Base-by-base conservation (phyloP, 495 filamentous ascomycete species). In the Podospora australis region DNA sequence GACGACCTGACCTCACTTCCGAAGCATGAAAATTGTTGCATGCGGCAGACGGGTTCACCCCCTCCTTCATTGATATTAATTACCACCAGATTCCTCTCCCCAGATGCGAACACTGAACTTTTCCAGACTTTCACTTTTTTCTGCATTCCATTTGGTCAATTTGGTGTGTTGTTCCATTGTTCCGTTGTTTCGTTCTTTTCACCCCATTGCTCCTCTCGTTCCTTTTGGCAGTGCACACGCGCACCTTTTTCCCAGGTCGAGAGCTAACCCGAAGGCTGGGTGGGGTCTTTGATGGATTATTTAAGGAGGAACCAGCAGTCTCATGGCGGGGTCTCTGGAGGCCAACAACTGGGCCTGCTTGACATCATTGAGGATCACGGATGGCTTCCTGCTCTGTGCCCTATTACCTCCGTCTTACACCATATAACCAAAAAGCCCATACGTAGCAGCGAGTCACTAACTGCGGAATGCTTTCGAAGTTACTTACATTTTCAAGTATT, bases 31-130 rank as follows among this genome's bases (percentile, higher is more conserved):
- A n/a, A n/a, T 32, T 49, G 39, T 49, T 39, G 40, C 46, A 54
- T 54, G 41, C 43, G 39, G 46, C 46, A 50, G 45, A 40, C 46
- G 52, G 52, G 32, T 50, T 54, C 47, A 26, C 28, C 43, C 20
- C 41, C 47, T 50, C 46, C 44, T 44, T 42, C 13, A 43, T 41
- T 41, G 20, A 43, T 43, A 43, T 43, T 43, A 43, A 43, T 43
- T 43, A 43, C 21, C 22, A 23, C 40, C 40, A 43, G 5, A 14
- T n/a, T 23, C 39, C 34, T 16, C n/a, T 16, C n/a, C 4, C 17
- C n/a, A 16, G 34, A 16, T 36, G 13, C 4, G 34, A 36, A 6
- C 6, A 10, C 17, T 36, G 34, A 16, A 36, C 34, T 16, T 36
- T 36, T 36, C 17, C 34, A n/a, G 5, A n/a, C 34, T 36, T n/a